Percentiles rank a stretch among this genome's conserved stretches.
These are phyloP conservation scores for Chaetomiaceae sp. DNA, from an alignment of 2,329 filamentous ascomycete genomes.

Conservation along the genomic window DNA sequence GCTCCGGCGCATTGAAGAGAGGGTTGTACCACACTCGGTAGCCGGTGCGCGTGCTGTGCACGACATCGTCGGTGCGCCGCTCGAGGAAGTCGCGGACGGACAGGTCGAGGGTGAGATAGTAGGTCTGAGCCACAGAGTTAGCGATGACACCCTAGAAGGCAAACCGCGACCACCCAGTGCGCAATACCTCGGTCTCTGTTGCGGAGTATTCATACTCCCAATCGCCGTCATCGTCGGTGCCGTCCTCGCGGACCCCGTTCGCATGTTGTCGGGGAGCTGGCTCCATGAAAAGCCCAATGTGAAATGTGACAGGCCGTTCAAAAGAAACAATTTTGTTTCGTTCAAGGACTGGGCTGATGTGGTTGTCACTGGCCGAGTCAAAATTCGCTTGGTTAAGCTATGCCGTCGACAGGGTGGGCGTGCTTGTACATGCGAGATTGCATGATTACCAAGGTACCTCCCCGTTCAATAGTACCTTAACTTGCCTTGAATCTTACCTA, in stretches of 20 bases:
- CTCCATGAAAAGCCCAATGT: constrained; percentile 4
- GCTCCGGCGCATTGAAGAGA: constrained; percentile 22
- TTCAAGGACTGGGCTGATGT: too few relatives aligned
- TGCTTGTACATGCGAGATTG: too few relatives aligned
- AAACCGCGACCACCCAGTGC: neutral
- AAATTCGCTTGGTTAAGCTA: too few relatives aligned
- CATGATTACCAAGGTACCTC: too few relatives aligned
- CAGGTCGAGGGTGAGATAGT: constrained; percentile 58
- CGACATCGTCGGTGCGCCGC: constrained; percentile 33
- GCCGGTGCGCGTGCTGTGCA: constrained; percentile 37
- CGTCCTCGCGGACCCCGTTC: too few relatives aligned
- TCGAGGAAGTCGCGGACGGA: constrained; percentile 53
- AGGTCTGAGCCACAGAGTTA: constrained; percentile 42
- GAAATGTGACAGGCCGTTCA: too few relatives aligned
- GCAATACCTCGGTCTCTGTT: constrained; percentile 53
- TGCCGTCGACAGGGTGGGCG: too few relatives aligned
- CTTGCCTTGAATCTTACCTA: too few relatives aligned
- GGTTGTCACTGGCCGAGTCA: too few relatives aligned
- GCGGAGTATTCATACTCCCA: constrained; percentile 64
- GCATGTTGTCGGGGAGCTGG: neutral
- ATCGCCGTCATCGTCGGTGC: constrained; percentile 53
- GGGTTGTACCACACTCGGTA: constrained; percentile 38
- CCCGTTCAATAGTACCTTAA: too few relatives aligned
- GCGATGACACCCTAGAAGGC: neutral
- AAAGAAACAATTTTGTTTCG: too few relatives aligned